Conservation (phyloP, 345 rosid species). For the Euclidium syriacum region DNA sequence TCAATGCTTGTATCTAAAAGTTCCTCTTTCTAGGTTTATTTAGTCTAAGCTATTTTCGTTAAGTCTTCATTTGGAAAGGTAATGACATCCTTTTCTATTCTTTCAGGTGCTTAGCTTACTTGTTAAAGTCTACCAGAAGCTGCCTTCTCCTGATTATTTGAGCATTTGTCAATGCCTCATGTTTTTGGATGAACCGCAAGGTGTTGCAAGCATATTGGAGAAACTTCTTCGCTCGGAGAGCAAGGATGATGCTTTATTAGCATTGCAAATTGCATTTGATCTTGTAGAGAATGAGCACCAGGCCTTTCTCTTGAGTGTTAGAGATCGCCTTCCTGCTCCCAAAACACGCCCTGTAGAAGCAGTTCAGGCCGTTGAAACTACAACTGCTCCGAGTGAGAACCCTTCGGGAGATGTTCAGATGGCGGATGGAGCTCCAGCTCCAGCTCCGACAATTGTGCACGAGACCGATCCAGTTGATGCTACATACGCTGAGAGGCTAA, state of each 20-base stretch:
- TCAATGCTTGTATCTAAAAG: not conserved
- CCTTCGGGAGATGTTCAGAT: conserved; percentile 73
- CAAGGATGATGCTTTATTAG: conserved; percentile 82
- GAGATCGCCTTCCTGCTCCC: conserved; percentile 71
- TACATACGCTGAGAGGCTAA: conserved; percentile 72
- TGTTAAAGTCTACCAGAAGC: conserved; percentile 77
- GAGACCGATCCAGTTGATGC: conserved; percentile 62
- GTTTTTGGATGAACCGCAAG: conserved; percentile 93
- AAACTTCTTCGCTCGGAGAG: conserved; percentile 81
- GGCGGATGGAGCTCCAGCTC: conserved; percentile 65
- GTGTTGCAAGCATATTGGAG: conserved; percentile 81
- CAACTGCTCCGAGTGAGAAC: conserved; percentile 48
- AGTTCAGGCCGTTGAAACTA: conserved; percentile 45
- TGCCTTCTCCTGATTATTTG: conserved; percentile 92
- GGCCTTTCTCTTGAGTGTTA: conserved; percentile 91
- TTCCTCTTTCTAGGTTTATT: not conserved
- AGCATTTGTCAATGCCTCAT: conserved; percentile 96
- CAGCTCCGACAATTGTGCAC: conserved; percentile 35
- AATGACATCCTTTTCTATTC: conserved; percentile 17
- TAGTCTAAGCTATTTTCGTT: not conserved
- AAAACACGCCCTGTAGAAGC: conserved; percentile 52
- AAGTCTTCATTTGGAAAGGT: conserved; percentile 4
- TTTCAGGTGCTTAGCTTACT: conserved; percentile 87
- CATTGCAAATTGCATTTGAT: conserved; percentile 94
- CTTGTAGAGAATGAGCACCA: conserved; percentile 98